Evolutionary conservation across 192 early-diverging fungal genomes (phyloP).

Genomic region (Phlyctochytrium bullatum): DNA sequence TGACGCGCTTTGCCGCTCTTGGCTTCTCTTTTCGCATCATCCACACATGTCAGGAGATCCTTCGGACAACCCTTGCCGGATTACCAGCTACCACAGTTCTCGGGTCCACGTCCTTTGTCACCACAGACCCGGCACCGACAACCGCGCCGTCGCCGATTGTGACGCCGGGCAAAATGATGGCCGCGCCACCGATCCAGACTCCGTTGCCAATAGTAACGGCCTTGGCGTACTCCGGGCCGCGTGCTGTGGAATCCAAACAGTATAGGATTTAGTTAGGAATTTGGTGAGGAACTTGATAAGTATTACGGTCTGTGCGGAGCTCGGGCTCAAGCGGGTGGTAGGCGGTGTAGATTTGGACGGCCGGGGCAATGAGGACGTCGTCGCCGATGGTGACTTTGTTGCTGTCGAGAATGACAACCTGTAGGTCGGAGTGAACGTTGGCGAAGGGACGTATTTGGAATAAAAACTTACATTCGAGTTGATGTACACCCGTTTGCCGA

Average conservation of each 20-base stretch:
- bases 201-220: slow-evolving; percentile 72
- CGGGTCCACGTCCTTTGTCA: slow-evolving; percentile 82
- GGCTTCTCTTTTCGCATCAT: too few relatives aligned
- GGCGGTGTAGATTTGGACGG: slow-evolving; percentile 69
- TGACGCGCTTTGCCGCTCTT: too few relatives aligned
- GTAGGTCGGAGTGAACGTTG: too few relatives aligned
- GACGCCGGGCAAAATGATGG: slow-evolving; percentile 78
- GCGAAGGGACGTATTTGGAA: too few relatives aligned
- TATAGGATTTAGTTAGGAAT: too few relatives aligned
- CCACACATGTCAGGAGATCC: too few relatives aligned
- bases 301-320: slow-evolving; percentile 27
- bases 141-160: slow-evolving; percentile 76
- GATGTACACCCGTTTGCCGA: slow-evolving; percentile 76
- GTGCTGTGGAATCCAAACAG: too few relatives aligned
- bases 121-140: slow-evolving; percentile 76
- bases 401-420: slow-evolving; percentile 71
- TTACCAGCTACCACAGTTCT: slow-evolving; percentile 83
- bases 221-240: slow-evolving; percentile 31
- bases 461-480: slow-evolving; percentile 12
- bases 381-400: slow-evolving; percentile 72
- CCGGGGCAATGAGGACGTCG: slow-evolving; percentile 71
- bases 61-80: slow-evolving; percentile 76
- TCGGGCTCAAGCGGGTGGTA: slow-evolving; percentile 63
- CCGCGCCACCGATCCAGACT: slow-evolving; percentile 85
- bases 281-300: too few relatives aligned